Percentiles rank a stretch among this genome's conserved stretches.
Conservation (phyloP, 1,284 basidiomycete species). For the Acaromyces ingoldii region DNA sequence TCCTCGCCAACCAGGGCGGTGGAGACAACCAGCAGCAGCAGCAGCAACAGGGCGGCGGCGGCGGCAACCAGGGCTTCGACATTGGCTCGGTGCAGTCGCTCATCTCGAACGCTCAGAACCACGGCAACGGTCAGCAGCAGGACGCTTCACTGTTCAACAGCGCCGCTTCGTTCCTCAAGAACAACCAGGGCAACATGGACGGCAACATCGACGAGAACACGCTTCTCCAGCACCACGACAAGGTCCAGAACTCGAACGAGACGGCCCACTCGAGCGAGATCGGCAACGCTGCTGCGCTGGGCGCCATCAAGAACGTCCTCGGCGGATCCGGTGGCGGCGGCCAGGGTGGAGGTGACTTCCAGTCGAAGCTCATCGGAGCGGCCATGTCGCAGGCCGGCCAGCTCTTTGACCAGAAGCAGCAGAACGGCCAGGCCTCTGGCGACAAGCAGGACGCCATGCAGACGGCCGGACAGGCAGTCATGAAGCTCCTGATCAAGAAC, state of each 20-base stretch:
- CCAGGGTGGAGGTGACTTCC: conserved; percentile 22
- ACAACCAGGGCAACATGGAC: conserved; percentile 23
- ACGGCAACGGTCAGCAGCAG: conserved; percentile 22
- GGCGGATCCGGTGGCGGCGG: conserved; percentile 17
- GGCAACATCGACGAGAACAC: conserved; percentile 33
- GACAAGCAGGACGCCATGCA: conserved; percentile 51
- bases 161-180: conserved; percentile 23
- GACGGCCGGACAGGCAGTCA: conserved; percentile 43
- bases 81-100: conserved; percentile 23
- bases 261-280: conserved; percentile 29
- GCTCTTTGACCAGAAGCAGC: conserved; percentile 41
- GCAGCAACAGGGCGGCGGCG: background rate
- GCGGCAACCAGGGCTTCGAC: conserved; percentile 28
- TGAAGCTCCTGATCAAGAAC: conserved; percentile 47
- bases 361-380: conserved; percentile 19
- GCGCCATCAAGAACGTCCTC: conserved; percentile 29
- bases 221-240: conserved; percentile 32
- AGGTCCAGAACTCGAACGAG: conserved; percentile 30
- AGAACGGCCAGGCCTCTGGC: conserved; percentile 37
- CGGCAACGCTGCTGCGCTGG: conserved; percentile 40
- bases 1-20: too few relatives aligned
- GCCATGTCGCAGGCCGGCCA: conserved; percentile 40
- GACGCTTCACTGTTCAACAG: conserved; percentile 29
- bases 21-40: too few relatives aligned
- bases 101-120: conserved; percentile 20